Base-by-base conservation (phyloP, 2,329 filamentous ascomycete species). In the Emmonsia crescens region DNA sequence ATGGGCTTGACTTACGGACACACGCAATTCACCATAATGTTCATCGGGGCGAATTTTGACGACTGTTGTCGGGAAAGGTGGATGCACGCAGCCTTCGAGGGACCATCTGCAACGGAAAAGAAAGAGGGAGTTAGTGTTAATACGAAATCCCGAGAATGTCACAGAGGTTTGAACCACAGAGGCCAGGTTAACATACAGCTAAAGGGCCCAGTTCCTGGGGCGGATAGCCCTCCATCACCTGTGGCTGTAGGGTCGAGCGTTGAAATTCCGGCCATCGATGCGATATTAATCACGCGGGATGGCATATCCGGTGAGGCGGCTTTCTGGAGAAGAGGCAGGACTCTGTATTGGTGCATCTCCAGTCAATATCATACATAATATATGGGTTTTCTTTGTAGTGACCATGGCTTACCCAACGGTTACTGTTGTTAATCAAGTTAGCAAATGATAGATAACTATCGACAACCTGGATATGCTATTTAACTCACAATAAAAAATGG, bases 171-270 rank as follows among this genome's bases (percentile, higher is more conserved):
- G 31, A 33, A 42, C 4, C 33, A 29, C 3, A 36, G 51, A n/a
- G 29, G 36, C n/a, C 2, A 54, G 29, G 54, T 27, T 16, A 19
- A 57, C 54, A 12, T 57, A 73, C 72, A 77, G 58, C 69, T 72
- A 64, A 72, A 78, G 1, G 75, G 76, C 19, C 76, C 76, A 40
- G 69, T 64, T 0, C 76, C 76, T 2, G 78, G 77, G 59, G 73
- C 74, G 8, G 74, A 69, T 33, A 80, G 70, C 3, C 78, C 78
- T 9, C 78, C 78, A n/a, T 70, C 71, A 33, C 74, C 71, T 1
- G 74, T 74, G 1, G 74, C 69, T 6, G 78, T 80, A n/a, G 79
- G 77, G 66, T 80, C 78, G 12, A 66, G 60, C 1, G 78, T 80
- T 60, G 69, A 68, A 27, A 77, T 73, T 4, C 70, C 76, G 8